Conservation (phyloP, 495 filamentous ascomycete genomes). For the Thozetella sp. region DNA sequence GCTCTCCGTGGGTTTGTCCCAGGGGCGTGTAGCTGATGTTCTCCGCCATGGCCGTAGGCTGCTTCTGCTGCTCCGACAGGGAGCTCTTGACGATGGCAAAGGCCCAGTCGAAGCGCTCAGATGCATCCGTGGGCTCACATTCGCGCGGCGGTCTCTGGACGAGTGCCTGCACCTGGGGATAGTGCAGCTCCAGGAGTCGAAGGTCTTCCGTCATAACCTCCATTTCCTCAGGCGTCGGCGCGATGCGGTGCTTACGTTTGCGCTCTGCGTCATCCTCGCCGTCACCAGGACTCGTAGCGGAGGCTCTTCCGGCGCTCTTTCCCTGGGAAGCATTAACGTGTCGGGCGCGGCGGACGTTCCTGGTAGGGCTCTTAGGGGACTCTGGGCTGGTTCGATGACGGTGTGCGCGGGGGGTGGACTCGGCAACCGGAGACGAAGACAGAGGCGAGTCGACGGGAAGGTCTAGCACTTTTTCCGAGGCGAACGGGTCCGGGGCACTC, state of each 20-base stretch:
- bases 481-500: neutral
- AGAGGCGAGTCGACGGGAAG: neutral
- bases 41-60: neutral
- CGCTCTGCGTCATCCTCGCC: neutral
- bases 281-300: neutral
- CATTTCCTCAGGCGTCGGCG: conserved; percentile 16
- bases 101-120: neutral
- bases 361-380: neutral
- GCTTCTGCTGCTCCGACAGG: neutral
- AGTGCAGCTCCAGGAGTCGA: neutral
- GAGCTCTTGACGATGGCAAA: neutral
- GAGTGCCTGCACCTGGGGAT: neutral
- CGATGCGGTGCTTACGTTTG: neutral
- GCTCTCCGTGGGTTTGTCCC: neutral
- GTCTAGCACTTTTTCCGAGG: neutral
- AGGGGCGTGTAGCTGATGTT: neutral
- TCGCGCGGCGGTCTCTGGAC: neutral
- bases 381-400: neutral
- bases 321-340: neutral
- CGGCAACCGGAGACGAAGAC: neutral
- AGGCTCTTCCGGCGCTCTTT: neutral
- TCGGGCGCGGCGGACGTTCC: neutral
- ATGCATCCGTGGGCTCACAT: neutral
- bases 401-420: neutral
- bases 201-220: conserved; percentile 22